Base-by-base conservation (phyloP, 495 filamentous ascomycete genomes). In the Clohesyomyces aquaticus region DNA sequence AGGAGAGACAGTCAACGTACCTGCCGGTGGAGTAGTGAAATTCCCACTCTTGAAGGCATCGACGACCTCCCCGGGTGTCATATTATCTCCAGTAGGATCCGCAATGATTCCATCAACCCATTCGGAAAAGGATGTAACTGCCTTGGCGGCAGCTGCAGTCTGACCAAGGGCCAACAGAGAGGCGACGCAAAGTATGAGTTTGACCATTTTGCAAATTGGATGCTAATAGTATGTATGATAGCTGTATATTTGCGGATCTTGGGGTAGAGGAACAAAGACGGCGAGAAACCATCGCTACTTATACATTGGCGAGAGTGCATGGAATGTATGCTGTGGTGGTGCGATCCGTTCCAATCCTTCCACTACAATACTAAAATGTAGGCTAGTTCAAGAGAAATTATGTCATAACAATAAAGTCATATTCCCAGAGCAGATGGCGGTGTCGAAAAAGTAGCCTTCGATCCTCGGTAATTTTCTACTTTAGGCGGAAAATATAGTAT, bases 31-130 rank as follows among this genome's bases (percentile, higher is more conserved):
- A 22, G 46, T 49, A 49, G 11, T 49, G 19, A 49, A 49, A 11
- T 12, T 9, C 46, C 46, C 46, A 49, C 46, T 49, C 10, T 22
- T 49, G 19, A 12, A 49, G 46, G 46, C 46, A 49, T 49, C 46
- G 11, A 49, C 19, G 46, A 49, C 46, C 46, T 49, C 46, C 46
- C 21, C 46, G 46, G 46, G 46, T 49, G 46, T 49, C 46, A 49
- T 49, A 22, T 49, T 49, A 49, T 49, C 46, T 49, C 46, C 46
- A 22, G 10, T 22, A 49, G 46, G 46, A 22, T 49, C 19, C 46
- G 8, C 19, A 49, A 49, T 11, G 19, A 49, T 11, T 8, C 46
- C 46, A 49, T 49, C 46, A 49, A 49, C 46, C 46, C 46, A 49
- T 22, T 49, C 46, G 46, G 46, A 11, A 49, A 49, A 49, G 46